Percentiles rank a stretch among this genome's conserved stretches.
Conservation (phyloP, 768 basidiomycete species). For the Pisolithus orientalis region DNA sequence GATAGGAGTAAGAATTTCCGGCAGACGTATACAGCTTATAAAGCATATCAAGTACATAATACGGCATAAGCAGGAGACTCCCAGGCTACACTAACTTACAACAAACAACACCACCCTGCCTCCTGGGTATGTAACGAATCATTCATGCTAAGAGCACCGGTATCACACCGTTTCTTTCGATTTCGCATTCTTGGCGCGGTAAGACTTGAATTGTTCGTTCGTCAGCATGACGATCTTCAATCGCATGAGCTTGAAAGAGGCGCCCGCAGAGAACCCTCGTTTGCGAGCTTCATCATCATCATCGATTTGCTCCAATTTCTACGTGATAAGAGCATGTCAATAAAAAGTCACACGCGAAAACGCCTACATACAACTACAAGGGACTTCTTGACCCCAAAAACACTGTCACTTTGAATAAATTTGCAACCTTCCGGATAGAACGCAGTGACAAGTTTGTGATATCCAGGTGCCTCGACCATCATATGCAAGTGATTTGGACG, state of each 20-base stretch:
- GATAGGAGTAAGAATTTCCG: no score
- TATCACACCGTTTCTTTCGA: neutral
- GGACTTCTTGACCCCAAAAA: conserved; percentile 79
- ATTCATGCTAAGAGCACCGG: neutral
- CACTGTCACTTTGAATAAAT: conserved; percentile 63
- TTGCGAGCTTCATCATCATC: conserved; percentile 49
- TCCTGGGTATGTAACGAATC: neutral
- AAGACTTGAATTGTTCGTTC: conserved; percentile 33
- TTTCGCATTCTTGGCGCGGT: conserved; percentile 16
- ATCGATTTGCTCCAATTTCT: conserved; percentile 49
- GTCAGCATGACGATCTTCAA: conserved; percentile 41
- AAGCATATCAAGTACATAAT: no score
- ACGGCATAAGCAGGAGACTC: no score
- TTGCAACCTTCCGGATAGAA: conserved; percentile 67
- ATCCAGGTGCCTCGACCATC: conserved; percentile 65
- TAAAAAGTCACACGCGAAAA: neutral
- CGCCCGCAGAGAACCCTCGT: conserved; percentile 40
- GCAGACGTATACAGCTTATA: no score
- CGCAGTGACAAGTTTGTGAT: conserved; percentile 65
- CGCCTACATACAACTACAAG: conserved; percentile 58
- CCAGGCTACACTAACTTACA: no score
- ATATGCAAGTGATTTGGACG: conserved; percentile 80
- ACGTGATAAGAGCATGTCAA: neutral
- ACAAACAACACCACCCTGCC: no score
- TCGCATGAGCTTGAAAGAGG: conserved; percentile 42